Evolutionary conservation across 2,329 filamentous ascomycete species (phyloP).

Genomic region (Ceratocystiopsis brevicomis): DNA sequence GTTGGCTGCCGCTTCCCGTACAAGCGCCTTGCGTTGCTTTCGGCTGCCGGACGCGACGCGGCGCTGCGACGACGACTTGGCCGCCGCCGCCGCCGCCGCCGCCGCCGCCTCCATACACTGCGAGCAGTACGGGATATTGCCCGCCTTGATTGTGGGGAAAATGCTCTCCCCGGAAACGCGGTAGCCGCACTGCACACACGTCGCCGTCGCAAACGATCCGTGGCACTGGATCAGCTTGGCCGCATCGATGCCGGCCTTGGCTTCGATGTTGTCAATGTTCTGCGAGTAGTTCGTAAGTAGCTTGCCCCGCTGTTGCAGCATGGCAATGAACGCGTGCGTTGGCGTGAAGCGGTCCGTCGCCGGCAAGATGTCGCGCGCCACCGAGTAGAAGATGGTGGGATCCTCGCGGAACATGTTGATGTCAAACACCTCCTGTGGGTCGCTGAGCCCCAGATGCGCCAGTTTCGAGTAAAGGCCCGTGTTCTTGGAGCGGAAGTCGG

Average conservation of each 20-base stretch:
- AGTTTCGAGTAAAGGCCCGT: constrained; percentile 82
- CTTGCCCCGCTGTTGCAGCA: constrained; percentile 75
- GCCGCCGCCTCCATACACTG: constrained; percentile 34
- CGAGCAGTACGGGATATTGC: constrained; percentile 60
- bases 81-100: constrained; percentile 12
- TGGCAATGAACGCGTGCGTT: constrained; percentile 81
- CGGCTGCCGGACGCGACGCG: neutral
- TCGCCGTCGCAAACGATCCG: constrained; percentile 84
- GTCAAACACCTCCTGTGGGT: constrained; percentile 92
- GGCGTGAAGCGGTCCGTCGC: constrained; percentile 65
- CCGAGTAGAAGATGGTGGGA: constrained; percentile 69
- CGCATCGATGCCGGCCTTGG: constrained; percentile 60
- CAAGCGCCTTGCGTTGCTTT: constrained; percentile 19
- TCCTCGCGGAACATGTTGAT: constrained; percentile 73
- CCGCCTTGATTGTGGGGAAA: constrained; percentile 59
- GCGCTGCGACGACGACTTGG: neutral
- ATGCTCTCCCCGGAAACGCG: constrained; percentile 58
- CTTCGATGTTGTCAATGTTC: constrained; percentile 94
- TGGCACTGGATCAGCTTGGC: constrained; percentile 90
- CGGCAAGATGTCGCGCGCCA: constrained; percentile 81
- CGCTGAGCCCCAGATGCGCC: constrained; percentile 53
- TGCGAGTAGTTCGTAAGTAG: constrained; percentile 95
- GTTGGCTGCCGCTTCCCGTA: neutral
- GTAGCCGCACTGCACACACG: constrained; percentile 65
- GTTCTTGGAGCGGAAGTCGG: constrained; percentile 87